These are phyloP conservation scores for Picea glauca DNA, from an alignment of 75 land plant species.

Conservation along the genomic window DNA sequence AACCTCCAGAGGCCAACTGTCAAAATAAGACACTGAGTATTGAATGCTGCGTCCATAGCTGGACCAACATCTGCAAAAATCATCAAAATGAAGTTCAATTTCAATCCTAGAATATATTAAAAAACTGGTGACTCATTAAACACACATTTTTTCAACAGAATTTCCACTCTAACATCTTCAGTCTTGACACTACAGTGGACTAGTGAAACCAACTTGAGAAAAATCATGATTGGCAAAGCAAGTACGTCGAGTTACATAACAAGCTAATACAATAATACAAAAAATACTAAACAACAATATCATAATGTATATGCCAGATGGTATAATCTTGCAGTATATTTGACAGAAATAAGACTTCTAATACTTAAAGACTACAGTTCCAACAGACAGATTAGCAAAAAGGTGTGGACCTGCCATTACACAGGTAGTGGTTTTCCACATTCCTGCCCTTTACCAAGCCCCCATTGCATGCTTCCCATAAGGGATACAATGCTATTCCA, in stretches of 20 bases:
- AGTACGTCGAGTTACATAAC: not conserved
- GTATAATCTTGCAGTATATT: not conserved
- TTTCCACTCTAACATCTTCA: not conserved
- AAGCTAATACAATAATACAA: not conserved
- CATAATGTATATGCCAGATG: not conserved
- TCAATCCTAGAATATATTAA: not conserved
- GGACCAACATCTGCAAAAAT: slow-evolving; percentile 9
- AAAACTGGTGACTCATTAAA: not conserved
- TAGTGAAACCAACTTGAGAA: not conserved
- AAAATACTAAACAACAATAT: not conserved
- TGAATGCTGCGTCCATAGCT: slow-evolving; percentile 4
- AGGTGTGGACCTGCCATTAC: too few relatives aligned
- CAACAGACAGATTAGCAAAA: too few relatives aligned
- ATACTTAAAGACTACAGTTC: too few relatives aligned
- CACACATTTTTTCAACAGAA: not conserved
- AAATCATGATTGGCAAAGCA: not conserved
- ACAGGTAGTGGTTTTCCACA: too few relatives aligned
- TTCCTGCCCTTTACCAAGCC: too few relatives aligned
- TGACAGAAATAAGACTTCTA: not conserved
- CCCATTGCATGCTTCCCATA: too few relatives aligned
- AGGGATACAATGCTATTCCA: too few relatives aligned
- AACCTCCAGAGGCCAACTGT: slow-evolving; percentile 12
- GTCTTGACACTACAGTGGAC: too few relatives aligned
- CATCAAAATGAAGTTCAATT: not conserved
- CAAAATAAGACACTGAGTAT: slow-evolving; percentile 3